Conservation (phyloP, 495 filamentous ascomycete species). For the Penicillium fimorum region DNA sequence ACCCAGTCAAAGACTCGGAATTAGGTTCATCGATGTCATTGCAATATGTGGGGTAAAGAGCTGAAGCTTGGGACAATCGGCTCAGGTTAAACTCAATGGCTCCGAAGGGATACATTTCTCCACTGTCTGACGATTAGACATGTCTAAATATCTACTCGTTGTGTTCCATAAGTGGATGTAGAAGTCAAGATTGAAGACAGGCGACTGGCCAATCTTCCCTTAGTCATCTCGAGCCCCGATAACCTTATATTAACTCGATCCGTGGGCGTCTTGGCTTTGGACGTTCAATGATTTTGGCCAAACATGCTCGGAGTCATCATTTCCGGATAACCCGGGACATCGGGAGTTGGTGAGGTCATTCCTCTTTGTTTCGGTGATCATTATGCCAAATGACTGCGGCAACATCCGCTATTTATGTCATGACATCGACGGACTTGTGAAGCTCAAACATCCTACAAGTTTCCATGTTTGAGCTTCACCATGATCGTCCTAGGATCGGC, state of each 20-base stretch:
- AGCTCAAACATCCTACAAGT: too few relatives aligned
- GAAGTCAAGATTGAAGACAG: background rate
- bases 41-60: constrained; percentile 4
- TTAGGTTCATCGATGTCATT: constrained; percentile 9
- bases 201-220: background rate
- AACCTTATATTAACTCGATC: constrained; percentile 9
- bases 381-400: background rate
- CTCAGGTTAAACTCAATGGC: background rate
- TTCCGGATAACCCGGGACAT: background rate
- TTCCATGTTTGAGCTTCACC: too few relatives aligned
- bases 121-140: constrained; percentile 5
- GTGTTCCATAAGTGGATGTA: background rate
- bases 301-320: background rate
- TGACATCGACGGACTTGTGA: background rate
- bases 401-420: constrained; percentile 5
- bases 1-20: background rate
- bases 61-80: background rate
- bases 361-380: background rate
- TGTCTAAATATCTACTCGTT: background rate
- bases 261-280: background rate
- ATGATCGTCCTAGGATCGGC: background rate
- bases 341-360: constrained; percentile 5
- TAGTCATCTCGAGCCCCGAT: constrained; percentile 1
- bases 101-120: background rate
- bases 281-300: background rate